These are phyloP conservation scores for Elasticomyces elasticus DNA, from an alignment of 495 filamentous ascomycete species.

Conservation along the genomic window DNA sequence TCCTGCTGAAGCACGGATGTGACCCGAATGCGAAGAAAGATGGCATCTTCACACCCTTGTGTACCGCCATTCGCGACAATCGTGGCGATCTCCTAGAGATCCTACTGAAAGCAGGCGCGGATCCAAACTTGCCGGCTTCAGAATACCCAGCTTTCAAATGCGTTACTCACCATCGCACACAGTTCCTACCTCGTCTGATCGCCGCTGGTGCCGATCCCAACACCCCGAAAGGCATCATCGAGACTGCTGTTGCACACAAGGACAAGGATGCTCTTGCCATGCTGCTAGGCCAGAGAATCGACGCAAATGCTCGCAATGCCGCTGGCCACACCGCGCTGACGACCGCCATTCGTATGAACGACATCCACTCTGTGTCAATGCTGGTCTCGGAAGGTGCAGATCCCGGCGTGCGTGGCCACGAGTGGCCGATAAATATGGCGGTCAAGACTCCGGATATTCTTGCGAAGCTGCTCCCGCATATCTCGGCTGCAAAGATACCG, in stretches of 20 bases:
- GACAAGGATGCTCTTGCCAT: constrained; percentile 39
- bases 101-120: constrained; percentile 40
- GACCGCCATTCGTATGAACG: constrained; percentile 43
- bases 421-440: constrained; percentile 49
- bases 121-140: constrained; percentile 44
- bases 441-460: constrained; percentile 39
- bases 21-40: constrained; percentile 47
- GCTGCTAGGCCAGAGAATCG: constrained; percentile 41
- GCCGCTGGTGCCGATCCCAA: constrained; percentile 42
- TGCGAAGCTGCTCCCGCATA: constrained; percentile 36
- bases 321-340: constrained; percentile 43
- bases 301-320: constrained; percentile 39
- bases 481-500: constrained; percentile 38
- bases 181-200: constrained; percentile 41
- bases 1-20: constrained; percentile 42
- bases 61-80: constrained; percentile 47
- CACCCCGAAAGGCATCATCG: constrained; percentile 45
- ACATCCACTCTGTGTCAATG: constrained; percentile 37
- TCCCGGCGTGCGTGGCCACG: constrained; percentile 41
- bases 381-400: constrained; percentile 44
- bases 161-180: constrained; percentile 42
- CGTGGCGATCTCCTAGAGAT: constrained; percentile 41
- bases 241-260: constrained; percentile 43
- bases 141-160: constrained; percentile 49
- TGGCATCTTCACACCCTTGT: constrained; percentile 47